Evolutionary conservation across 208 protist species (phyloP).

Genomic region (Trypanosoma conorhini): DNA sequence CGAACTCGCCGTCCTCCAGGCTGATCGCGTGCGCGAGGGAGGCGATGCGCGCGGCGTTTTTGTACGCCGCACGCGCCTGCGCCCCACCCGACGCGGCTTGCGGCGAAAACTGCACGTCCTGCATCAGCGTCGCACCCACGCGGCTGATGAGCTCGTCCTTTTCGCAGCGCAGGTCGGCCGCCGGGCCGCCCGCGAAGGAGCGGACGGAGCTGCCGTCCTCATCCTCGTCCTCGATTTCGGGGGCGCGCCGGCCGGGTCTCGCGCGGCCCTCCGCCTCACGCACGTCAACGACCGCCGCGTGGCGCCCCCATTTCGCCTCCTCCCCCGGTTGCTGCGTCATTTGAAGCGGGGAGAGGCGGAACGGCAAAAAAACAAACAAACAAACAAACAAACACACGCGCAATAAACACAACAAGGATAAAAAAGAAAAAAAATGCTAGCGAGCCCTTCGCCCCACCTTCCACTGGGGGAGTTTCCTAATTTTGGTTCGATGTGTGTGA

Average conservation of each 20-base stretch:
- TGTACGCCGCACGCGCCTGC: not conserved
- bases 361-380: too few species aligned
- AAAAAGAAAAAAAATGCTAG: too few species aligned
- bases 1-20: conserved; percentile 77
- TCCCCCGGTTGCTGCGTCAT: too few species aligned
- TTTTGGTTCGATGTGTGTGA: too few species aligned
- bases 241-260: not conserved
- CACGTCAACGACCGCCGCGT: not conserved
- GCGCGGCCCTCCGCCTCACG: not conserved
- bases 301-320: not conserved
- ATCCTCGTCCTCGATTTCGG: not conserved
- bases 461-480: too few species aligned
- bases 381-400: too few species aligned
- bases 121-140: conserved; percentile 79
- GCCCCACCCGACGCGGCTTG: not conserved
- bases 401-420: too few species aligned
- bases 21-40: conserved; percentile 62
- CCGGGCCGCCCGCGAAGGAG: not conserved
- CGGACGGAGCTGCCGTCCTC: not conserved
- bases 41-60: conserved; percentile 34
- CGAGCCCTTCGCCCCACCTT: too few species aligned
- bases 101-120: conserved; percentile 33
- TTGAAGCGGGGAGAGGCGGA: too few species aligned
- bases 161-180: conserved; percentile 35
- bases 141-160: conserved; percentile 85